Conservation (phyloP, 1,284 basidiomycete genomes). For the Gomphus bonarii region DNA sequence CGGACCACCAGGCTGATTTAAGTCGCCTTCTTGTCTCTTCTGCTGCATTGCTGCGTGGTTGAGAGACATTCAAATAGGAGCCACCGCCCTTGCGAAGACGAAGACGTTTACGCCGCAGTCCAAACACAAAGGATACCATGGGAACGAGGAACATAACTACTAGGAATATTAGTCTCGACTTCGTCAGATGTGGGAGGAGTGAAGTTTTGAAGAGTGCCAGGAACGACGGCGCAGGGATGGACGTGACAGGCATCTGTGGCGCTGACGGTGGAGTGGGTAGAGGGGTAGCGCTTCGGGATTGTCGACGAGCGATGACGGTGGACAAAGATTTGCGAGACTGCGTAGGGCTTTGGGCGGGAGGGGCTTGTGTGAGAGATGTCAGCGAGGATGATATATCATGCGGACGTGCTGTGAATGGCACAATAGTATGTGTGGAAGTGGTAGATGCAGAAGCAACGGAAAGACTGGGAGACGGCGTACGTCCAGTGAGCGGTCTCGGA, state of each 20-base stretch:
- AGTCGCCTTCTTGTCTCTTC: constrained; percentile 50
- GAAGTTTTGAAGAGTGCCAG: constrained; percentile 31
- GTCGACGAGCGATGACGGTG: constrained; percentile 16
- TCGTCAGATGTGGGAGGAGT: constrained; percentile 35
- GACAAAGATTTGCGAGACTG: constrained; percentile 19
- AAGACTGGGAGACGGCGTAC: constrained; percentile 20
- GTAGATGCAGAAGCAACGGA: constrained; percentile 45
- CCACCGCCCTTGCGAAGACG: background rate
- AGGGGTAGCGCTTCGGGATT: background rate
- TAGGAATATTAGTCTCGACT: constrained; percentile 36
- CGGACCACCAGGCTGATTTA: constrained; percentile 25
- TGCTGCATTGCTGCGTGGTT: constrained; percentile 19
- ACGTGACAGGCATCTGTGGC: constrained; percentile 14
- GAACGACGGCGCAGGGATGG: constrained; percentile 14
- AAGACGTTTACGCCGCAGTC: constrained; percentile 31
- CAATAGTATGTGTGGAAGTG: constrained; percentile 44
- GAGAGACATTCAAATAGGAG: background rate
- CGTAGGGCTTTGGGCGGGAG: constrained; percentile 17
- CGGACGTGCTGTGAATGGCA: constrained; percentile 30
- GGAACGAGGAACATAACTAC: constrained; percentile 53
- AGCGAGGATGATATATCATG: constrained; percentile 9
- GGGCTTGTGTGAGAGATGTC: constrained; percentile 8
- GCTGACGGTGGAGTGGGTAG: constrained; percentile 1
- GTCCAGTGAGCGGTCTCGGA: constrained; percentile 21
- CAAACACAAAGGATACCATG: constrained; percentile 45